phyloP scores from a whole-genome alignment of 1,284 basidiomycete species.

The Pseudozyma flocculosa region DNA sequence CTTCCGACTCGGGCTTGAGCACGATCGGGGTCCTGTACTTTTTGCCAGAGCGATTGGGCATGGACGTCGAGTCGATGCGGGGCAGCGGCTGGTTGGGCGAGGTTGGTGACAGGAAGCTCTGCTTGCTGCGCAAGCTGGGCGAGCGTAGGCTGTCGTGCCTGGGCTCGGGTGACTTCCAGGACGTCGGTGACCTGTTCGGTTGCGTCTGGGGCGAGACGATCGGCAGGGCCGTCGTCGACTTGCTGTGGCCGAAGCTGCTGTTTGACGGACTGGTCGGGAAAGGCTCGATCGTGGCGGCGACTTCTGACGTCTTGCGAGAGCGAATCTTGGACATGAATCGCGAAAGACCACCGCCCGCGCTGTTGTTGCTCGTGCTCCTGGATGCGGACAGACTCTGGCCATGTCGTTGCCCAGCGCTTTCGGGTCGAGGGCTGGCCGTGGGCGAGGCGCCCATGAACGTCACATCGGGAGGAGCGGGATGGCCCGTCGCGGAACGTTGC shows the following conservation, averaged over 20 bases:
- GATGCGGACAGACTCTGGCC: no score
- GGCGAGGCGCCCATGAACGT: no score
- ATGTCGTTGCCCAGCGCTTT: no score
- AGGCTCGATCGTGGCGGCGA: slow-evolving; percentile 23
- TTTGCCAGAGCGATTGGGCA: not conserved
- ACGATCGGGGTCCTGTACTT: slow-evolving; percentile 28
- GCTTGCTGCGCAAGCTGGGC: slow-evolving; percentile 1
- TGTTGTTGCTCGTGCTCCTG: slow-evolving; percentile 2
- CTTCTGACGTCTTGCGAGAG: slow-evolving; percentile 15
- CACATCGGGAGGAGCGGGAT: no score
- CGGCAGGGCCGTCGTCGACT: not conserved
- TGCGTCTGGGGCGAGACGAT: slow-evolving; percentile 8
- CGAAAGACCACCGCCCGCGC: slow-evolving; percentile 21
- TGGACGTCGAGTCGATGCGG: slow-evolving; percentile 23
- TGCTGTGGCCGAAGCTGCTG: not conserved
- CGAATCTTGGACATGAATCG: slow-evolving; percentile 40
- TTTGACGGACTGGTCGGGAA: slow-evolving; percentile 16
- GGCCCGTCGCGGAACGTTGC: no score
- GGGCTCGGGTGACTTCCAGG: slow-evolving; percentile 4
- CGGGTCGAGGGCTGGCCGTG: no score
- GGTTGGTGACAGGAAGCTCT: not conserved
- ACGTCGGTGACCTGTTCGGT: slow-evolving; percentile 10
- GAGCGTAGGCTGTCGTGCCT: slow-evolving; percentile 13
- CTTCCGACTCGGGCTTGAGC: slow-evolving; percentile 32
- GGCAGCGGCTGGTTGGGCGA: slow-evolving; percentile 15